phyloP scores from a whole-genome alignment of 495 filamentous ascomycete genomes.

The Penicillium soppii region DNA sequence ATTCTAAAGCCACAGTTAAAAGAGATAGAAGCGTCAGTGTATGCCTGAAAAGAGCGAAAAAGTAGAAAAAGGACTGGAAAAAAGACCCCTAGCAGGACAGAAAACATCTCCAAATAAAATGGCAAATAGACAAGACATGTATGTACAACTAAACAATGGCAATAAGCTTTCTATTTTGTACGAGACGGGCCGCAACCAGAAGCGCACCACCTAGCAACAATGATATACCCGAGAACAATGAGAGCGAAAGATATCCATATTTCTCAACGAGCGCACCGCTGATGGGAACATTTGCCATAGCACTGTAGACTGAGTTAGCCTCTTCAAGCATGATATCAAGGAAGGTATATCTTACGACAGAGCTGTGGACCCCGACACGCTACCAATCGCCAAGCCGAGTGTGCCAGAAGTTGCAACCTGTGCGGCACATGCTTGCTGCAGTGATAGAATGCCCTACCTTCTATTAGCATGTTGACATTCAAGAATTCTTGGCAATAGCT shows the following conservation, averaged over 20 bases:
- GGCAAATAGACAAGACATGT: no score
- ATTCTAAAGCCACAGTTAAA: no score
- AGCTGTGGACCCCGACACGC: conserved; percentile 31
- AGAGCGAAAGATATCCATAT: conserved; percentile 38
- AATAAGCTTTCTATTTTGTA: conserved; percentile 16
- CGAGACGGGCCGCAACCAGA: conserved; percentile 25
- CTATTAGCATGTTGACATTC: neutral
- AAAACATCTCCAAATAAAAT: no score
- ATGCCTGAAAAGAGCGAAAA: no score
- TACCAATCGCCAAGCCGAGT: conserved; percentile 33
- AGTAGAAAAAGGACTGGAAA: neutral
- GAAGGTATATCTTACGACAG: conserved; percentile 28
- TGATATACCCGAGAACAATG: conserved; percentile 33
- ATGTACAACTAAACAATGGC: conserved; percentile 24
- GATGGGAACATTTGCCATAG: conserved; percentile 37
- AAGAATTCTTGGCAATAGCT: conserved; percentile 5
- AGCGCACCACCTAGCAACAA: conserved; percentile 30
- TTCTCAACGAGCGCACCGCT: conserved; percentile 31
- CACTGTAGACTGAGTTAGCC: conserved; percentile 20
- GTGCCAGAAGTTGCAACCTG: conserved; percentile 32
- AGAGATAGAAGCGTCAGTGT: no score
- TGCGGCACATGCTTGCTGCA: conserved; percentile 42
- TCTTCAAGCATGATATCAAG: neutral
- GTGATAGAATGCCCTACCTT: conserved; percentile 36
- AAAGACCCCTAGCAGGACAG: no score